A percentile compares a stretch with the other conserved stretches of the same genome.
Conservation (phyloP, 257 asterid genomes). For the Anisodus tanguticus region DNA sequence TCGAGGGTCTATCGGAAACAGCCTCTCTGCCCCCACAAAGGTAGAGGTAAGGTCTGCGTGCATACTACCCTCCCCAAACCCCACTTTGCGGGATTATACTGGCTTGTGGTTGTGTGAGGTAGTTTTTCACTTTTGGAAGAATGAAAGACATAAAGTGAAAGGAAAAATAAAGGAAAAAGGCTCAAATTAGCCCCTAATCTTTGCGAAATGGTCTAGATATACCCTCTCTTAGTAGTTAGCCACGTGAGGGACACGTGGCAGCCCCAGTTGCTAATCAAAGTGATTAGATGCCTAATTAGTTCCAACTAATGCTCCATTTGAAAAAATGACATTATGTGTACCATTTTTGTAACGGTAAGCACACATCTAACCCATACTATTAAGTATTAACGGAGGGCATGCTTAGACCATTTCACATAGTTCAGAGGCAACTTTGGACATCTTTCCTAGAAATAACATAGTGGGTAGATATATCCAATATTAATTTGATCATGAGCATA, state of each 20-base stretch:
- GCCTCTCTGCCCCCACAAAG: too few relatives aligned
- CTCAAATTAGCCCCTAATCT: background rate
- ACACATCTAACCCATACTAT: background rate
- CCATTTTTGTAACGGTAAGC: background rate
- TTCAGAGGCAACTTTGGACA: background rate
- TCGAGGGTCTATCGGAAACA: too few relatives aligned
- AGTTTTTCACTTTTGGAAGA: background rate
- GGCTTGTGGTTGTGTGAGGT: background rate
- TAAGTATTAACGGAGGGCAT: background rate
- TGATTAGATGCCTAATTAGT: background rate
- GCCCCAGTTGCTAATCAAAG: background rate
- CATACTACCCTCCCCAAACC: too few relatives aligned
- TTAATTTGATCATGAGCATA: background rate
- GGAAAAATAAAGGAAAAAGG: background rate
- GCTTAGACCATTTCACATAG: background rate
- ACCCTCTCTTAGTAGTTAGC: background rate
- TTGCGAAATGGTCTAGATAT: background rate
- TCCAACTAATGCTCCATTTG: constrained; percentile 1
- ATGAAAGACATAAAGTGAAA: background rate
- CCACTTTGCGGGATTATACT: too few relatives aligned
- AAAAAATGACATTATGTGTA: background rate
- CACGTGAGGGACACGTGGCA: background rate
- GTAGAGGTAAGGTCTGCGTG: too few relatives aligned
- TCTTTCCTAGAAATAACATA: background rate
- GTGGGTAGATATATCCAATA: background rate